A percentile compares a stretch with the other conserved stretches of the same genome.
Conservation (phyloP, 2,329 filamentous ascomycete genomes). For the Aureobasidium subglaciale region DNA sequence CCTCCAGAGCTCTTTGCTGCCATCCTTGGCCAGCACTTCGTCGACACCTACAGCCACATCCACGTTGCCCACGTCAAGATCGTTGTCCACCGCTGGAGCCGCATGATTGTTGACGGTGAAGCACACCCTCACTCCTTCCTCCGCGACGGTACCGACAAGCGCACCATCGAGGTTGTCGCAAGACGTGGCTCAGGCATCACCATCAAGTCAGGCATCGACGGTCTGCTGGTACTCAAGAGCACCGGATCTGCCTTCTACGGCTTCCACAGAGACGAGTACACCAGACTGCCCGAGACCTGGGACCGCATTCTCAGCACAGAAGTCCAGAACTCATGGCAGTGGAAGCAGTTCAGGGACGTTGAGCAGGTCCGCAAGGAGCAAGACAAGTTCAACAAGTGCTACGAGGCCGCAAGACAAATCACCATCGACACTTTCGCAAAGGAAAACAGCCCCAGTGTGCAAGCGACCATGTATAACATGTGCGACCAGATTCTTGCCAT, state of each 20-base stretch:
- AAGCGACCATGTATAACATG: constrained; percentile 99
- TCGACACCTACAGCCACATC: constrained; percentile 83
- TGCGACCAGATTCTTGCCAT: constrained; percentile 72
- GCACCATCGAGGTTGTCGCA: constrained; percentile 68
- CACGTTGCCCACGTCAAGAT: constrained; percentile 74
- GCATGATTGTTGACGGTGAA: constrained; percentile 78
- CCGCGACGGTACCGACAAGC: constrained; percentile 81
- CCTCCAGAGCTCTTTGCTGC: constrained; percentile 88
- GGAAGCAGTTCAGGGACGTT: constrained; percentile 63
- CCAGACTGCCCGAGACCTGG: constrained; percentile 81
- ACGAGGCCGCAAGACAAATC: constrained; percentile 67
- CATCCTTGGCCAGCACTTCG: constrained; percentile 79
- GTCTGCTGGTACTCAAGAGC: constrained; percentile 86
- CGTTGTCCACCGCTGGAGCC: constrained; percentile 82
- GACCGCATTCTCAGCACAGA: constrained; percentile 94
- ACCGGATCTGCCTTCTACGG: constrained; percentile 94
- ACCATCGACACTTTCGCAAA: constrained; percentile 88
- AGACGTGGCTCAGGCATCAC: constrained; percentile 61
- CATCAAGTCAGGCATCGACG: constrained; percentile 70
- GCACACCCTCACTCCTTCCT: constrained; percentile 93
- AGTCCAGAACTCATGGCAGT: constrained; percentile 80
- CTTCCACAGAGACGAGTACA: constrained; percentile 89
- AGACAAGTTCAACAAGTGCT: constrained; percentile 70
- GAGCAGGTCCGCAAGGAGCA: constrained; percentile 59
- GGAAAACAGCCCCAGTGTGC: constrained; percentile 86